Evolutionary conservation across 148 eudicot genomes (phyloP), one percentile per base, ranked within the genome.

Genomic region (Rhododendron griersonianum): DNA sequence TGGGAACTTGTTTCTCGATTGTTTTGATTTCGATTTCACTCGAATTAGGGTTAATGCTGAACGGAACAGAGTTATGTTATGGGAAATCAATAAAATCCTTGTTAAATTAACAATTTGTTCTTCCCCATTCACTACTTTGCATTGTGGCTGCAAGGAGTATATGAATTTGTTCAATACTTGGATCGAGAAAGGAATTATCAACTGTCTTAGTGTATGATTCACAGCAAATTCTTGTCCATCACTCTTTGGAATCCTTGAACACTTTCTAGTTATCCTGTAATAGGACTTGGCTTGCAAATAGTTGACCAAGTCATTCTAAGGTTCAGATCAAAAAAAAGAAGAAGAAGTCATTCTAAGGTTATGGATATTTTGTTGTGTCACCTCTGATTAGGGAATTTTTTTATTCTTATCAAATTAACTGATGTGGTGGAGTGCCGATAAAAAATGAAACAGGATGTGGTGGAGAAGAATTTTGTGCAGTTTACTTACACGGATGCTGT

Each of bases 401-500:
- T 47, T 59, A 41, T 59, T 39, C 61, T 61, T 55, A 63, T 89
- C 75, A 69, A 75, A 86, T n/a, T 33, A 33, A 33, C 35, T 33
- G 35, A 33, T 33, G 35, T 33, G 35, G 35, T 33, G 35, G 35
- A 33, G 35, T 33, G 35, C 35, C 35, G 35, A 33, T 33, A 33
- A 33, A 33, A 33, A 33, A 33, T 1, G 35, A 33, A 83, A 89
- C 98, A 97, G 99, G 93, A 94, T 90, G 96, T 97, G 80, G 98
- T 86, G 55, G 95, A 93, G 89, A 97, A 94, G 88, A 93, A 89
- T 83, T 91, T 97, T 89, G 96, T 95, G 75, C 98, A 94, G 89
- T 87, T 97, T 91, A 93, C 94, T 83, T 97, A 97, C 87, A 95
- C 98, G n/a, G 99, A 97, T 90, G 99, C 99, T 30, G 87, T 97